Evolutionary conservation across 176 grass and related monocot genomes (phyloP).

Genomic region (Cymbopogon citratus): DNA sequence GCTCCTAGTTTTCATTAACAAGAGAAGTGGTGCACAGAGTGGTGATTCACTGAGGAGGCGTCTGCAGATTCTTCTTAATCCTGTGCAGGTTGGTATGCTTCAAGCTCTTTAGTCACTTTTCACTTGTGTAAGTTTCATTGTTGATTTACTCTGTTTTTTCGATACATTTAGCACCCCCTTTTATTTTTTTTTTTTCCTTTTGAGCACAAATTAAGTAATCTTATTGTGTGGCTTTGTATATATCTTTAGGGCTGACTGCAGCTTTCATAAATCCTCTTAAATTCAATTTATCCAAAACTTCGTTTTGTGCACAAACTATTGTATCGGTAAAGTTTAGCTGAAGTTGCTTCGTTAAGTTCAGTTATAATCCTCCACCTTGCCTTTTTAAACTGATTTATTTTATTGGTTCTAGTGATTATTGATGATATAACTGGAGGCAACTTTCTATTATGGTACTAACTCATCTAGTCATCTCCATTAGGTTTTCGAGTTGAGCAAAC

Average conservation of each 20-base stretch:
- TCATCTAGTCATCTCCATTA: slow-evolving; percentile 12
- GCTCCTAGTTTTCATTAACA: slow-evolving; percentile 84
- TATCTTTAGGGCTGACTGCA: neutral
- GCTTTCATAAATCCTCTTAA: neutral
- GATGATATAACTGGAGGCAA: neutral
- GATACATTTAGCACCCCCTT: neutral
- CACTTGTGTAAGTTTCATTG: neutral
- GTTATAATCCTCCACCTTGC: neutral
- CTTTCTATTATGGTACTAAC: slow-evolving; percentile 9
- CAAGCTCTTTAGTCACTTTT: slow-evolving; percentile 8
- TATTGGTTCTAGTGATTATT: neutral
- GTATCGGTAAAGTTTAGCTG: neutral
- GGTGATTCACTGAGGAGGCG: slow-evolving; percentile 68
- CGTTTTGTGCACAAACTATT: neutral
- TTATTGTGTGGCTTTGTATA: neutral
- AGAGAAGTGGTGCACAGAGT: slow-evolving; percentile 79
- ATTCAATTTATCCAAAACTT: neutral
- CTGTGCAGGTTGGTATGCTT: slow-evolving; percentile 55
- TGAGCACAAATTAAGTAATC: neutral
- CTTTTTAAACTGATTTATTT: neutral
- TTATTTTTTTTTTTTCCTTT: neutral
- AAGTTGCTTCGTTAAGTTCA: neutral
- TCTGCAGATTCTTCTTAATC: slow-evolving; percentile 83
- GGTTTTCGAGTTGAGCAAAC: slow-evolving; percentile 83
- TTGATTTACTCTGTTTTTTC: slow-evolving; percentile 15